Evolutionary conservation across 257 asterid genomes (phyloP).

Genomic region (Nicotiana obtusifolia): DNA sequence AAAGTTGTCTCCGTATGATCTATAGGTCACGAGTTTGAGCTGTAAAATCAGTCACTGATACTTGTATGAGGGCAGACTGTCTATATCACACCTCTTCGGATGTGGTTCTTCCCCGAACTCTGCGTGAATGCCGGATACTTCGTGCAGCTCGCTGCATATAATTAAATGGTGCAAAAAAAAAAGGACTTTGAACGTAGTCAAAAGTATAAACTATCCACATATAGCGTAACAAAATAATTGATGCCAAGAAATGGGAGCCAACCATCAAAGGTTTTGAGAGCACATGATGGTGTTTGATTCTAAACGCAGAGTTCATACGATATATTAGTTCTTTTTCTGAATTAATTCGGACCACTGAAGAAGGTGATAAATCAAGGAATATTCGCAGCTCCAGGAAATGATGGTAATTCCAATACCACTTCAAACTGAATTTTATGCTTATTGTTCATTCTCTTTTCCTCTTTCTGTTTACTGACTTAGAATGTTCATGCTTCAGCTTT

Average conservation of each 20-base stretch:
- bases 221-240: neutral
- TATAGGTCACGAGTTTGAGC: too few relatives aligned
- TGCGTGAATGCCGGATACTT: too few relatives aligned
- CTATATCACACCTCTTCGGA: too few relatives aligned
- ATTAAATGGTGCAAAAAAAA: too few relatives aligned
- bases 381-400: neutral
- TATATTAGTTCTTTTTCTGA: neutral
- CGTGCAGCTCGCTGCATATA: too few relatives aligned
- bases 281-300: neutral
- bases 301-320: neutral
- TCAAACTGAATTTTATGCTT: neutral
- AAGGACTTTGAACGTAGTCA: neutral
- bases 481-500: neutral
- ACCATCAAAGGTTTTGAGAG: neutral
- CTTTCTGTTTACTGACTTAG: neutral
- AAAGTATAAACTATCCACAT: neutral
- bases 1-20: too few relatives aligned
- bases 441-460: too few relatives aligned
- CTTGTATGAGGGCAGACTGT: too few relatives aligned
- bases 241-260: constrained; percentile 4
- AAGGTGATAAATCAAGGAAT: neutral
- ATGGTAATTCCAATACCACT: neutral
- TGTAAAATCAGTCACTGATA: too few relatives aligned
- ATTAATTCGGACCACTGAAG: neutral
- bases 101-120: too few relatives aligned